Base-by-base conservation (phyloP, 148 eudicot genomes). In the Rhododendron mucronatum region DNA sequence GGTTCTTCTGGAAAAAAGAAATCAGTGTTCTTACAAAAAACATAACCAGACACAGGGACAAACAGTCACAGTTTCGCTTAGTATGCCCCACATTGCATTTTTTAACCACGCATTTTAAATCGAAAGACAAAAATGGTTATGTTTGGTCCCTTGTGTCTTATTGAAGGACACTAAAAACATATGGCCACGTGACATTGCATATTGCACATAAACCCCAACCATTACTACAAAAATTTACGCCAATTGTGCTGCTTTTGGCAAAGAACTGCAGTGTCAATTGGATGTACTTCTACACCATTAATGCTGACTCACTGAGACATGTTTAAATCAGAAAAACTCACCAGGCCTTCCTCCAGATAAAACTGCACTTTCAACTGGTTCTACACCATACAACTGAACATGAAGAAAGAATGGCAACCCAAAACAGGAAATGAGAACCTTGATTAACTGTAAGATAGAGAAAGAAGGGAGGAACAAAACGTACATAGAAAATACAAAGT, bases 281-380 rank as follows among this genome's bases (percentile, higher is more conserved):
- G 20, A 33, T 73, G 41, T 30, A 30, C 77, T 73, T 30, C 77
- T 73, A 30, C 39, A 33, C 37, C 77, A 73, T 73, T 28, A 18
- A 73, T 73, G 71, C 30, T 65, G 30, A 65, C 14, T 65, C 71
- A 65, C 10, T n/a, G 41, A 20, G 28, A 78, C 55, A 77, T 77
- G 41, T n/a, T 41, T 78, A 33, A 44, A 11, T 26, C 28, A 23
- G 12, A 53, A 33, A 30, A 67, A 88, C 94, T 92, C 83, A 95
- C 98, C 99, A 39, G 97, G 89, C 50, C 84, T 75, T 87, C 95
- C 95, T 86, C 99, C 99, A 80, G 92, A 94, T 39, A 96, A 78
- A 89, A 96, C 92, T 55, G 98, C 91, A 90, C 98, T 95, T 91
- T 96, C 98, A 89, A 92, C 83, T 77, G 98, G 99, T 87, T 96